Evolutionary conservation across 306 rosid species (phyloP).

Genomic region (Rosa rugosa): DNA sequence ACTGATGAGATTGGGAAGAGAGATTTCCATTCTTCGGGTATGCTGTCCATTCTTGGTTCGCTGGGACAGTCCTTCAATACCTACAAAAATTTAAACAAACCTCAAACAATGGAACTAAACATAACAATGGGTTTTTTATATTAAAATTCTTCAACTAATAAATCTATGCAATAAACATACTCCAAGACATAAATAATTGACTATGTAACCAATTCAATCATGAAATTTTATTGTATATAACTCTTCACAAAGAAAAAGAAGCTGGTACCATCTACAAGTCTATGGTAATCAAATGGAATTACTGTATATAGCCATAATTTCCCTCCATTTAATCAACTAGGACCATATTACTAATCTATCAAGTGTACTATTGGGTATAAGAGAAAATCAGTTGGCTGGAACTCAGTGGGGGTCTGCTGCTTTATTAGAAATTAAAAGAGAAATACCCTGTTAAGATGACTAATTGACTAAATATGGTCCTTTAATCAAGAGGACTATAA

Average conservation of each 20-base stretch:
- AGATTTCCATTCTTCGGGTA: slow-evolving; percentile 53
- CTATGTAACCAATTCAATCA: background rate
- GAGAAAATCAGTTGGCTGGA: background rate
- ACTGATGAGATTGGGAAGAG: slow-evolving; percentile 51
- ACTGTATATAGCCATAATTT: background rate
- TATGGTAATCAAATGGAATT: background rate
- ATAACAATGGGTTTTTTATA: background rate
- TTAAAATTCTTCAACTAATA: background rate
- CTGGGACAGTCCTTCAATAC: background rate
- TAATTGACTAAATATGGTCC: background rate
- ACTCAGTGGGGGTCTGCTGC: background rate
- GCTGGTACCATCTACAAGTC: background rate
- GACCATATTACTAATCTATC: background rate
- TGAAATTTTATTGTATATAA: background rate
- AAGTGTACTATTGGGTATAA: background rate
- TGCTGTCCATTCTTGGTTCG: background rate
- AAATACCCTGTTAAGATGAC: background rate
- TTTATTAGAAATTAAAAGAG: background rate
- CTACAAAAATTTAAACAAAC: background rate
- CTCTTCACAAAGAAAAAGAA: background rate
- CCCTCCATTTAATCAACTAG: background rate
- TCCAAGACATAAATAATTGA: background rate
- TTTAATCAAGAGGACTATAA: background rate
- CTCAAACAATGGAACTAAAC: background rate
- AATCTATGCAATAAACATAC: background rate